Evolutionary conservation across 371 early-diverging fungal genomes (phyloP), one percentile per base, ranked within the genome.

Genomic region (Mortierella sp.): DNA sequence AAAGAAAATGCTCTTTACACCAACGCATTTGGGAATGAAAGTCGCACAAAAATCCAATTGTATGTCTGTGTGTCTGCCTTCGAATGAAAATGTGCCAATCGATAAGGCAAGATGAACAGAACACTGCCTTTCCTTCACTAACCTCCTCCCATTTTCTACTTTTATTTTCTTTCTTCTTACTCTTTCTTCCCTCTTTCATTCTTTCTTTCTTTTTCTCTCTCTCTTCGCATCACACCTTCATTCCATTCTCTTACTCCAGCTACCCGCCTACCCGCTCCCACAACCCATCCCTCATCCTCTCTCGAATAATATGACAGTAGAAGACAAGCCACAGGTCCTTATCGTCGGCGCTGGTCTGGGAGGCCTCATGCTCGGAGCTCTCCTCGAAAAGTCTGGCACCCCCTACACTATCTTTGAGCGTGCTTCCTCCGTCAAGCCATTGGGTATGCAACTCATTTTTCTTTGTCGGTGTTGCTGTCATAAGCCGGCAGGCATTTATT

Each of bases 371-470:
- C 69, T 75, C 5, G 69, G 67, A 8, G 51, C 51, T 9, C 64
- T 75, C 8, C 50, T 75, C 48, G 69, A 75, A 51, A 26, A 55
- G 21, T 31, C 75, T 0, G 34, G 34, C 19, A 37, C 51, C 1
- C 61, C 50, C 9, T 75, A 67, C 34, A 21, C 37, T n/a, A 67
- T 75, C 50, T 67, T 75, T 48, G 75, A 75, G 69, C 75, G 75
- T 1, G 69, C 75, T 3, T 1, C 61, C 5, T 9, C 50, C 9
- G 70, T 75, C 43, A 75, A 75, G 46, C 76, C 76, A 19, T 54
- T 75, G 37, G 76, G 76, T 75, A 75, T n/a, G 21, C 5, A 31
- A 14, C 4, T 16, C 19, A 34, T 6, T 19, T 14, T 13, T 31
- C 8, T 59, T 6, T 31, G 54, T 1, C 9, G 5, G 26, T n/a